A percentile compares a stretch with the other conserved stretches of the same genome.
Conservation (phyloP, 2,329 filamentous ascomycete species). For the Sarocladiaceae sp. region DNA sequence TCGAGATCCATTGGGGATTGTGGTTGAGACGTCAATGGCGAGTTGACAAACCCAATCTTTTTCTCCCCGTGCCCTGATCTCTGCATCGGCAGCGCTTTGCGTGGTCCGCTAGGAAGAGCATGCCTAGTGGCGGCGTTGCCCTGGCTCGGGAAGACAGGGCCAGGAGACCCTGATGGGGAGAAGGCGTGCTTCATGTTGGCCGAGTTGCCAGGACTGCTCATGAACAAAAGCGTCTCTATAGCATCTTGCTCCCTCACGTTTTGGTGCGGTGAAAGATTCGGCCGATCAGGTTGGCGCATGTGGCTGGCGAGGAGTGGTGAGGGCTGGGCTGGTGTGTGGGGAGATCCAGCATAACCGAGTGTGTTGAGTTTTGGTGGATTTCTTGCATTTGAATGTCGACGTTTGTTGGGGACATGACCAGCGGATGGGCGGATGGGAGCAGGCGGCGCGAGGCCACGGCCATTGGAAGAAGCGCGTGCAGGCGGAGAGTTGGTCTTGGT, state of each 20-base stretch:
- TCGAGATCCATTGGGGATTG: conserved; percentile 43
- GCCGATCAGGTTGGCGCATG: conserved; percentile 21
- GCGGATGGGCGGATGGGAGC: conserved; percentile 47
- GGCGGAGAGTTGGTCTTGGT: conserved; percentile 32
- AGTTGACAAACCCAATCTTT: conserved; percentile 42
- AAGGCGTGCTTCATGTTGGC: conserved; percentile 53
- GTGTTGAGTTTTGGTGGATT: conserved; percentile 33
- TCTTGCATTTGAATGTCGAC: conserved; percentile 39
- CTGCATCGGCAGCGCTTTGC: conserved; percentile 46
- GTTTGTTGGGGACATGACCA: conserved; percentile 25
- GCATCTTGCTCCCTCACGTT: conserved; percentile 72
- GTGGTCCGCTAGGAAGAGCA: conserved; percentile 40
- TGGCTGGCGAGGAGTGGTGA: conserved; percentile 22
- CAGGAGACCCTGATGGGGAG: conserved; percentile 34
- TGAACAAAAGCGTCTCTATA: conserved; percentile 71
- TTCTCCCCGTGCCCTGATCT: conserved; percentile 36
- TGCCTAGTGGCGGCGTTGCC: conserved; percentile 20
- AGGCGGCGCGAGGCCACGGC: conserved; percentile 42
- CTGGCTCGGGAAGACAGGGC: conserved; percentile 14
- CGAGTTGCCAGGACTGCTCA: conserved; percentile 73
- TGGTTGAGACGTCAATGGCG: conserved; percentile 29
- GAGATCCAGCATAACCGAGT: conserved; percentile 43
- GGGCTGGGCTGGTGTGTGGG: conserved; percentile 34
- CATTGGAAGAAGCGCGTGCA: conserved; percentile 23
- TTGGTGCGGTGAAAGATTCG: conserved; percentile 55